Conservation (phyloP, 306 rosid species). For the Citrullus colocynthis region DNA sequence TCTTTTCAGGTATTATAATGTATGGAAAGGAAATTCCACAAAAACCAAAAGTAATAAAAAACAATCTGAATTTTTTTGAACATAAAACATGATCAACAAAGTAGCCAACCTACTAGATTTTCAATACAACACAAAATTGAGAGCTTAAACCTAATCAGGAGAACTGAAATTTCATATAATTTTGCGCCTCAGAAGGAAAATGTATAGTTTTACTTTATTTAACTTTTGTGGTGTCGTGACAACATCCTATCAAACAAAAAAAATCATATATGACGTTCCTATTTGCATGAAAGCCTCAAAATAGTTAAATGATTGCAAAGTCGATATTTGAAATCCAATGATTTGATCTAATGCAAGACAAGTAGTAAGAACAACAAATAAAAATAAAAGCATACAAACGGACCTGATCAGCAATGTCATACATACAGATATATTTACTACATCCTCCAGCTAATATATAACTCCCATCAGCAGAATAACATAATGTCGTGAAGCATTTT, state of each 20-base stretch:
- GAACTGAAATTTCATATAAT: background rate
- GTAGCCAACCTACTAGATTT: background rate
- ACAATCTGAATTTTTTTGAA: background rate
- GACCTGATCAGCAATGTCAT: conserved; percentile 94
- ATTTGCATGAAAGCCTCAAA: background rate
- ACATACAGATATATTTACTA: conserved; percentile 92
- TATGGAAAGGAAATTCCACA: background rate
- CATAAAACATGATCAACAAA: background rate
- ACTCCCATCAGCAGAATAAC: conserved; percentile 93
- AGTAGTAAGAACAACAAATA: background rate
- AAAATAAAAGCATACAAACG: conserved; percentile 15
- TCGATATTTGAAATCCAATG: background rate
- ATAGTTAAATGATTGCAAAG: background rate
- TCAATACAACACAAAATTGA: background rate
- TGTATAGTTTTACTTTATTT: background rate
- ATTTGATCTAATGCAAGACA: background rate
- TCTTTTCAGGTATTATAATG: background rate
- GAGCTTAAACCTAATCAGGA: background rate
- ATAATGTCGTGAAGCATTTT: conserved; percentile 77
- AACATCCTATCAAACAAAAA: background rate
- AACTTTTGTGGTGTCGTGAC: background rate
- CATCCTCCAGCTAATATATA: conserved; percentile 80
- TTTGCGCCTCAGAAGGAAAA: background rate
- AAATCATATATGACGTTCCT: background rate
- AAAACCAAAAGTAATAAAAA: background rate